A percentile compares a stretch with the other conserved stretches of the same genome.
phyloP scores from a whole-genome alignment of 1,284 basidiomycete species.

The Apiotrichum sp. region DNA sequence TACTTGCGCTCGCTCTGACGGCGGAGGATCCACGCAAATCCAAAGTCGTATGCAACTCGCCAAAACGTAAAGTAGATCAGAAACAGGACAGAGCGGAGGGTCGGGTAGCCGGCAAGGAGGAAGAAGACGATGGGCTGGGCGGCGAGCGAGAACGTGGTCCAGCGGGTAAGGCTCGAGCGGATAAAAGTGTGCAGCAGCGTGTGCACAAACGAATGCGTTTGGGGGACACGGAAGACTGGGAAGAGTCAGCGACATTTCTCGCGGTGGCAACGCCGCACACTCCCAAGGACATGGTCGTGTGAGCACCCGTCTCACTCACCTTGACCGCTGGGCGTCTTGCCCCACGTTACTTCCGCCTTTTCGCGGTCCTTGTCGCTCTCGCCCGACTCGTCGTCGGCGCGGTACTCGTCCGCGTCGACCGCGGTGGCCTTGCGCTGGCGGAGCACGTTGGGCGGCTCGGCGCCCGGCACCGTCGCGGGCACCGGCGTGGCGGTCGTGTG shows the following conservation, averaged over 20 bases:
- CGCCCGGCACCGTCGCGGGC: neutral
- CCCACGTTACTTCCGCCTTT: constrained; percentile 64
- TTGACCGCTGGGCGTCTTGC: constrained; percentile 75
- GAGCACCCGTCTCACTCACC: constrained; percentile 51
- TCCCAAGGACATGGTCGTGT: no score
- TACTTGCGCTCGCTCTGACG: constrained; percentile 90
- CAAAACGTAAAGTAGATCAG: constrained; percentile 72
- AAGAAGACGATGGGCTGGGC: constrained; percentile 74
- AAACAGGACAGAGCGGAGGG: constrained; percentile 46
- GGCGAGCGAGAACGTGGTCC: constrained; percentile 73
- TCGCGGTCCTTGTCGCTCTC: constrained; percentile 10
- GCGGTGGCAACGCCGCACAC: no score
- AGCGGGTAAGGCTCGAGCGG: constrained; percentile 84
- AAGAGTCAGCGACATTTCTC: no score
- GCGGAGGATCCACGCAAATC: constrained; percentile 87
- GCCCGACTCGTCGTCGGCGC: constrained; percentile 17
- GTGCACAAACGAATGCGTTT: constrained; percentile 90
- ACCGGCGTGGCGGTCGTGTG: neutral
- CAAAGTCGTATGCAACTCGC: constrained; percentile 85
- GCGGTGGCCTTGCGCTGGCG: constrained; percentile 5
- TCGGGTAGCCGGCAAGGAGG: constrained; percentile 54
- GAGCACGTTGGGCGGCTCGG: neutral
- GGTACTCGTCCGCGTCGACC: constrained; percentile 5
- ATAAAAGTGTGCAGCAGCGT: constrained; percentile 81
- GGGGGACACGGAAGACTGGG: constrained; percentile 85